phyloP scores from a whole-genome alignment of 2,329 filamentous ascomycete genomes.

The Bertia moriformis region DNA sequence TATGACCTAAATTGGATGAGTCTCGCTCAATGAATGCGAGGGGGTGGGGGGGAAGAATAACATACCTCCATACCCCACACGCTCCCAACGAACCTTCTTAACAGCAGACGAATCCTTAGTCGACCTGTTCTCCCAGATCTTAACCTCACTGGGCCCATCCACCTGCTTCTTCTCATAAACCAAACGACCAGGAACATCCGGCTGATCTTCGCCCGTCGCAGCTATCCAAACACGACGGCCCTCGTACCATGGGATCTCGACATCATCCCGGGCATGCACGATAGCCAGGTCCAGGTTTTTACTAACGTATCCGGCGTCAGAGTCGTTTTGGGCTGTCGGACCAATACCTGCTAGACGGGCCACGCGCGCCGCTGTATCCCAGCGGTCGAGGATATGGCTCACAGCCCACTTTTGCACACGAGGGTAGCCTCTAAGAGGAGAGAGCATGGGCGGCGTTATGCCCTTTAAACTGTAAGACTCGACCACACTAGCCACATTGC shows the following conservation, averaged over 20 bases:
- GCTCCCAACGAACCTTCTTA: constrained; percentile 1
- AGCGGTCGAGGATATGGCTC: background rate
- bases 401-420: background rate
- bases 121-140: background rate
- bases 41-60: background rate
- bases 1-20: background rate
- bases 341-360: background rate
- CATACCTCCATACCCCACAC: constrained; percentile 1
- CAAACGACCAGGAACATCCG: background rate
- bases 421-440: background rate
- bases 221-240: background rate
- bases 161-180: background rate
- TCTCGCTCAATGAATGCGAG: background rate
- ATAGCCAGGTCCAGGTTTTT: background rate
- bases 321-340: background rate
- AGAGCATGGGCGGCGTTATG: background rate
- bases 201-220: background rate
- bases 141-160: background rate
- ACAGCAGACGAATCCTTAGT: background rate
- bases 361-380: background rate
- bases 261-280: background rate
- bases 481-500: background rate
- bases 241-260: constrained; percentile 1
- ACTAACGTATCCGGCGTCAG: background rate
- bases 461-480: background rate